Evolutionary conservation across 805 yeast species (phyloP).

Genomic region (Myxozyma kluyveri): DNA sequence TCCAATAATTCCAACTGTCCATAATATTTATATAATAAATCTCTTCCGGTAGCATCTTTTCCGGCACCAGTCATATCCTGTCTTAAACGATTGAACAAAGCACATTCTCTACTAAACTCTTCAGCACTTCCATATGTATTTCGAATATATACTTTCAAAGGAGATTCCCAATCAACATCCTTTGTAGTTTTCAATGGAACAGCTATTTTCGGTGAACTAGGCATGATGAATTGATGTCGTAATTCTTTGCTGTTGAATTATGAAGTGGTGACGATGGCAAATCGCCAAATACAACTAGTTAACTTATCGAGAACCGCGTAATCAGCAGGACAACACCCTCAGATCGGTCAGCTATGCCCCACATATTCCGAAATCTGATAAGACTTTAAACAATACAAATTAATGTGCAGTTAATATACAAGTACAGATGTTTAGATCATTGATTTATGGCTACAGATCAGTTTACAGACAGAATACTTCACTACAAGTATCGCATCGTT

Average conservation of each 20-base stretch:
- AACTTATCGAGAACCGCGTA: no score
- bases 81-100: slow-evolving; percentile 55
- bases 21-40: slow-evolving; percentile 64
- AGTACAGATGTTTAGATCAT: no score
- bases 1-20: slow-evolving; percentile 79
- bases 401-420: no score
- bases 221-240: no score
- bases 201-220: slow-evolving; percentile 35
- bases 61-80: slow-evolving; percentile 55
- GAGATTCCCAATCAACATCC: slow-evolving; percentile 62
- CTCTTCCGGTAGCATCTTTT: slow-evolving; percentile 48
- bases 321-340: no score
- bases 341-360: no score
- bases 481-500: background rate
- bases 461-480: background rate
- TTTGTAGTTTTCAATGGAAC: slow-evolving; percentile 48
- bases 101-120: slow-evolving; percentile 58
- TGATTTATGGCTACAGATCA: no score
- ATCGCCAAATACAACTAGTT: no score
- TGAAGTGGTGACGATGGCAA: no score
- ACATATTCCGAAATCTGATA: no score
- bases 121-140: slow-evolving; percentile 61
- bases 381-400: no score
- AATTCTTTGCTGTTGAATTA: no score
- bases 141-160: slow-evolving; percentile 56